Conservation (phyloP, 2,329 filamentous ascomycete species). For the Claviceps pazoutovae region DNA sequence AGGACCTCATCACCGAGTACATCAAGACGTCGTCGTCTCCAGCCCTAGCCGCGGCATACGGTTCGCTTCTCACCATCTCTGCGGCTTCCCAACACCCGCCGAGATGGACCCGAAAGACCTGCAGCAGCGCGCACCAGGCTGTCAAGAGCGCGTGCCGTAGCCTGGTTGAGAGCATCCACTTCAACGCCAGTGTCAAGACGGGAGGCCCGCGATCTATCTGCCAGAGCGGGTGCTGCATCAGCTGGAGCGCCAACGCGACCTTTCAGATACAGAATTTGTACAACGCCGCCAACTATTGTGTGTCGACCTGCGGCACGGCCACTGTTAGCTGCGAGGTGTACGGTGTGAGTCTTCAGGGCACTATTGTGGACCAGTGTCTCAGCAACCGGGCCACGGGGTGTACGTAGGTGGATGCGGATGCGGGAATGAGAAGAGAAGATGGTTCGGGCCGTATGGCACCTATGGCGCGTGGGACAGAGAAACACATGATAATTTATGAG, state of each 20-base stretch:
- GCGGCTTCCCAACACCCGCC: neutral
- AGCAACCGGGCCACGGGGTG: constrained; percentile 4
- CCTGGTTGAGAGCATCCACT: neutral
- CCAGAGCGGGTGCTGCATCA: constrained; percentile 4
- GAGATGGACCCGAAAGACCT: neutral
- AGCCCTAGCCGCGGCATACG: constrained; percentile 1
- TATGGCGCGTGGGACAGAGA: neutral
- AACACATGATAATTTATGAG: neutral
- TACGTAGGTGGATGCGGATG: neutral
- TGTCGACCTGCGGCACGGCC: neutral
- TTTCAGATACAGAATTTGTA: constrained; percentile 2
- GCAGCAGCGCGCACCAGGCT: constrained; percentile 1
- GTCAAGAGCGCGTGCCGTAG: neutral
- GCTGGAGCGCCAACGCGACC: constrained; percentile 5
- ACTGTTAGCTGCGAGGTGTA: constrained; percentile 1
- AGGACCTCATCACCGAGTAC: constrained; percentile 2
- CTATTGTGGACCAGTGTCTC: constrained; percentile 2
- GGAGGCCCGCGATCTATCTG: constrained; percentile 4
- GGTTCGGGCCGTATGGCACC: neutral
- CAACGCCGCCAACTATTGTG: constrained; percentile 1
- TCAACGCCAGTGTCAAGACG: constrained; percentile 1
- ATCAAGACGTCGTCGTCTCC: constrained; percentile 3
- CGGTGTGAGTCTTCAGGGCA: constrained; percentile 2
- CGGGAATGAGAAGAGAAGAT: neutral
- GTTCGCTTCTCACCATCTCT: constrained; percentile 1